A percentile compares a stretch with the other conserved stretches of the same genome.
These are phyloP conservation scores for Erythrophleum fordii DNA, from an alignment of 306 rosid genomes.

Conservation along the genomic window DNA sequence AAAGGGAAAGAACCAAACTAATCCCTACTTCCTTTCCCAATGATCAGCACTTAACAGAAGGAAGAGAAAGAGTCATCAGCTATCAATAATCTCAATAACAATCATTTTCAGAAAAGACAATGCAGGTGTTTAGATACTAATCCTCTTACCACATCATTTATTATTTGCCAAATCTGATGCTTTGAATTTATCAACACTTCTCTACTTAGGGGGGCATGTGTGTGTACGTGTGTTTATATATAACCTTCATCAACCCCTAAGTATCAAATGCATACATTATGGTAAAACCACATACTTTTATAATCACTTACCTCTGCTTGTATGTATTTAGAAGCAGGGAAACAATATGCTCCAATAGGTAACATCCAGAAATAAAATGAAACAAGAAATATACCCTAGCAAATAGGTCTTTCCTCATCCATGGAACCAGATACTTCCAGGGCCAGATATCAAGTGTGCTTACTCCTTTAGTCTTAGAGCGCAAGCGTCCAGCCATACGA, in stretches of 20 bases:
- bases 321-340: slow-evolving; percentile 1
- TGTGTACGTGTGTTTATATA: not conserved
- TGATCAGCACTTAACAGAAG: not conserved
- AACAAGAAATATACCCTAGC: slow-evolving; percentile 62
- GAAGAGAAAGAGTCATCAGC: not conserved
- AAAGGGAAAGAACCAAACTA: no score
- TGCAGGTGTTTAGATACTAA: not conserved
- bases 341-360: slow-evolving; percentile 9
- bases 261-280: not conserved
- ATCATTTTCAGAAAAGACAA: not conserved
- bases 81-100: not conserved
- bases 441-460: slow-evolving; percentile 99
- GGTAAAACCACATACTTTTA: not conserved
- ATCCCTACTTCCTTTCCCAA: not conserved
- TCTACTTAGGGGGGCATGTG: not conserved
- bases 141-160: not conserved
- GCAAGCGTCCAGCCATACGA: slow-evolving; percentile 67
- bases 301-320: not conserved
- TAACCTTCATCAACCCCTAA: not conserved
- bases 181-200: not conserved
- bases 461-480: slow-evolving; percentile 67
- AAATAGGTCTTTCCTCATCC: slow-evolving; percentile 96
- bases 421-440: slow-evolving; percentile 96
- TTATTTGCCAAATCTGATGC: not conserved
- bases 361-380: slow-evolving; percentile 1